A percentile compares a stretch with the other conserved stretches of the same genome.
Conservation (phyloP, 305 asterid species). For the Lippia alba region DNA sequence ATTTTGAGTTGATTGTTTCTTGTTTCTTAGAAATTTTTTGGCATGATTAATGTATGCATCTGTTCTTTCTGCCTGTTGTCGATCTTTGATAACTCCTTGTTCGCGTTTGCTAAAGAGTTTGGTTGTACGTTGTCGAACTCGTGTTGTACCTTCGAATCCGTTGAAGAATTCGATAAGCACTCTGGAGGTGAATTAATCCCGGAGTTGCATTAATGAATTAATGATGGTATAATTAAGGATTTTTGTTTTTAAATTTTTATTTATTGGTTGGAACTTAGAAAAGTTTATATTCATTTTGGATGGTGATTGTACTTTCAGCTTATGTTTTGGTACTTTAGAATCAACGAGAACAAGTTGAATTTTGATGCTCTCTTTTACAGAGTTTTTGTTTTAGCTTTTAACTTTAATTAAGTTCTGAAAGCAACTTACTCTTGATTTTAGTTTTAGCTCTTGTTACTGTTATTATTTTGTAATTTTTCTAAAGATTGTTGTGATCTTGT, state of each 20-base stretch:
- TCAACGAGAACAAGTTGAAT: slow-evolving; percentile 1
- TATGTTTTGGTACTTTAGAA: slow-evolving; percentile 1
- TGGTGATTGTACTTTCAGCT: slow-evolving; percentile 14
- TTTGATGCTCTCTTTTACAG: slow-evolving; percentile 9
- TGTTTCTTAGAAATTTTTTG: neutral
- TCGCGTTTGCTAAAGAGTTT: slow-evolving; percentile 31
- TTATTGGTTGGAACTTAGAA: neutral
- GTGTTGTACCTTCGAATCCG: slow-evolving; percentile 42
- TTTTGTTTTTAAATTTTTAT: neutral
- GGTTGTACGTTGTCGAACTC: slow-evolving; percentile 33
- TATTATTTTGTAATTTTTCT: too few relatives aligned
- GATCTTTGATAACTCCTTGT: slow-evolving; percentile 26
- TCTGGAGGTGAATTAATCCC: slow-evolving; percentile 43
- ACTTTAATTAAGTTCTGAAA: neutral
- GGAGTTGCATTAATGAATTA: slow-evolving; percentile 30
- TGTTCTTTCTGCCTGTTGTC: slow-evolving; percentile 35
- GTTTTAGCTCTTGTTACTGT: too few relatives aligned
- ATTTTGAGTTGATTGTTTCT: slow-evolving; percentile 3
- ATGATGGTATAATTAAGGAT: slow-evolving; percentile 38
- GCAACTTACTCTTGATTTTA: neutral
- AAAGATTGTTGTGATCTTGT: too few relatives aligned
- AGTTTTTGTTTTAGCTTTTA: slow-evolving; percentile 11
- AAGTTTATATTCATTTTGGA: slow-evolving; percentile 13
- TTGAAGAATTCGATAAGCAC: slow-evolving; percentile 31
- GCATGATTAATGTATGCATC: slow-evolving; percentile 39